Percentiles rank a stretch among this genome's conserved stretches.
These are phyloP conservation scores for Gentiana straminea DNA, from an alignment of 257 asterid species.

Conservation along the genomic window DNA sequence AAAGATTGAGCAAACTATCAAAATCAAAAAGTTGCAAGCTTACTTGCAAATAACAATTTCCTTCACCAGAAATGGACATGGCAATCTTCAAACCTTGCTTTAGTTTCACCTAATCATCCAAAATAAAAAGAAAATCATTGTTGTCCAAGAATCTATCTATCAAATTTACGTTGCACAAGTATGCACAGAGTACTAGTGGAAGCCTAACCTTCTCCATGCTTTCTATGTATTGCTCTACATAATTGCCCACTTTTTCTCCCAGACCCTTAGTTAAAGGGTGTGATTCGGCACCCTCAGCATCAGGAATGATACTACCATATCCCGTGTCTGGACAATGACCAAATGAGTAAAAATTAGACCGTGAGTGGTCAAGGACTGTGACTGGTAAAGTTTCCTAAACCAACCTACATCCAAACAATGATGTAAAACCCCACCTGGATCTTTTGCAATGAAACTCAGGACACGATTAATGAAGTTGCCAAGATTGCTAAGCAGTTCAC, in stretches of 20 bases:
- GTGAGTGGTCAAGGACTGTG: not conserved
- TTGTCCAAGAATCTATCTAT: conserved; percentile 1
- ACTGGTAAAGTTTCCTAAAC: not conserved
- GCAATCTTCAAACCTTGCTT: conserved; percentile 95
- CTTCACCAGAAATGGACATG: conserved; percentile 86
- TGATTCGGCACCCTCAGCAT: conserved; percentile 58
- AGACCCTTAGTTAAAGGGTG: conserved; percentile 55
- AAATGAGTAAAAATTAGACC: not conserved
- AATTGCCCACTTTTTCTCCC: conserved; percentile 63
- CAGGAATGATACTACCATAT: conserved; percentile 86
- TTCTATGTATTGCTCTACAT: conserved; percentile 63
- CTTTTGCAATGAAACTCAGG: conserved; percentile 89
- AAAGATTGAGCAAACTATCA: not conserved
- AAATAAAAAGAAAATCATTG: conserved; percentile 11
- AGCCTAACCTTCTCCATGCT: conserved; percentile 86
- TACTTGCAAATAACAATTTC: conserved; percentile 92
- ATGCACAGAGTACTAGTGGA: conserved; percentile 6
- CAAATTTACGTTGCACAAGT: not conserved
- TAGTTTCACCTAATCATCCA: conserved; percentile 54
- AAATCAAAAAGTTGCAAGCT: conserved; percentile 11
- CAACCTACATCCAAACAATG: not conserved
- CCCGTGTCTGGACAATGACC: conserved; percentile 51
- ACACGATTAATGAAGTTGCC: conserved; percentile 92
- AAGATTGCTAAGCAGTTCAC: conserved; percentile 76
- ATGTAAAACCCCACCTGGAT: conserved; percentile 39